Evolutionary conservation across 2,329 filamentous ascomycete genomes (phyloP), one percentile per base, ranked within the genome.

Genomic region (Aureobasidium sp.): DNA sequence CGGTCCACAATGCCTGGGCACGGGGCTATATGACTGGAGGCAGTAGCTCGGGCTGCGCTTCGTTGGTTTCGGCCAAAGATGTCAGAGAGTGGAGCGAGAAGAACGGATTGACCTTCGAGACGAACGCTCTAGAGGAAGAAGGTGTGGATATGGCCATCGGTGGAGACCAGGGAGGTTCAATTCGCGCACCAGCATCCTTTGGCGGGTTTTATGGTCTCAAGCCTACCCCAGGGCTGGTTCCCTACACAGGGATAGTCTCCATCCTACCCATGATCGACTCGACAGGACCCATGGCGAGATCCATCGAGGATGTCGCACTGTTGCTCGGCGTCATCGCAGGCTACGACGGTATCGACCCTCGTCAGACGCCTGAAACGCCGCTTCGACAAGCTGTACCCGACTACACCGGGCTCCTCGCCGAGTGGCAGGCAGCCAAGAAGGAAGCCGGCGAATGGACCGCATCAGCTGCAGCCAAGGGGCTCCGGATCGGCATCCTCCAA

Each of bases 401-500:
- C 42, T 78, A 78, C 63, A 21, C 63, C 10, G 61, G 29, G 1
- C 62, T 68, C n/a, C 61, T 74, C 9, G 59, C 65, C 8, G 37
- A 63, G 1, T 73, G 68, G 68, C 62, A 67, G 2, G 27, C 64
- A 7, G 55, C 60, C 7, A 72, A 71, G 40, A 29, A 69, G 31
- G 60, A 46, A 6, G 60, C 42, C 4, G 65, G 67, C 3, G 67
- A 72, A 49, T 73, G 70, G 69, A 69, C 64, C 4, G 58, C 64
- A 19, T 27, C 64, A 7, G 33, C 68, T 0, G 68, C 74, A 1
- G 77, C 71, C 7, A 69, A 68, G 33, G 75, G 75, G 0, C 66
- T 81, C 15, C 74, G 73, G 42, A 69, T 81, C 6, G 79, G 78
- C 10, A 64, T 81, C 1, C 68, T 82, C 38, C 74, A 69, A 37